Percentiles rank a stretch among this genome's conserved stretches.
Evolutionary conservation across 768 basidiomycete genomes (phyloP).

Genomic region (Boletus subparvulus): DNA sequence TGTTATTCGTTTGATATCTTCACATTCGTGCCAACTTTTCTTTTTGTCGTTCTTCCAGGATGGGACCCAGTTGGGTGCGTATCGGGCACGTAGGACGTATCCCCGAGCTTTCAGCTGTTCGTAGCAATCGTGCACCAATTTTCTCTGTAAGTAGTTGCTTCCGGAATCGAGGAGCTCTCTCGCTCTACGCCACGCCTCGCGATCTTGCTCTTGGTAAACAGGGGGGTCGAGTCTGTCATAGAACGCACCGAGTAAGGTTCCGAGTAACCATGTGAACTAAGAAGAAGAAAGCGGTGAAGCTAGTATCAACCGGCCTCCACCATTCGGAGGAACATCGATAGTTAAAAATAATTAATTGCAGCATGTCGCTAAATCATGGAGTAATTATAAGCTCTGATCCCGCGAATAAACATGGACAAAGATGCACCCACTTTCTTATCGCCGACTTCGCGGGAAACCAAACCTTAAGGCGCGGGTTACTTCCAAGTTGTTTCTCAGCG

Average conservation of each 20-base stretch:
- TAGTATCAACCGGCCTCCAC: no score
- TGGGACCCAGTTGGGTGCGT: background rate
- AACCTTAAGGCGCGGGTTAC: no score
- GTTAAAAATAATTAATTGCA: no score
- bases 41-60: background rate
- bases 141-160: background rate
- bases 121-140: background rate
- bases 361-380: no score
- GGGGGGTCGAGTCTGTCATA: background rate
- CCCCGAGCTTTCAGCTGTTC: slow-evolving; percentile 1
- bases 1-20: background rate
- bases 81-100: slow-evolving; percentile 3
- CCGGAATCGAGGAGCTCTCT: background rate
- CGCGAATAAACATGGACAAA: no score
- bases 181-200: background rate
- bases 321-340: no score
- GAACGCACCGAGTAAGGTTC: no score
- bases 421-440: no score
- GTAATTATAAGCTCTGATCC: no score
- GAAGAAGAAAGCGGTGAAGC: background rate
- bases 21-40: background rate
- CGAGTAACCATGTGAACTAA: background rate
- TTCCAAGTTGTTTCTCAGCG: no score
- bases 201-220: background rate
- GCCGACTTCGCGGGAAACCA: no score